phyloP scores from a whole-genome alignment of 768 basidiomycete genomes.

The Omphalotus guepiniiformis region DNA sequence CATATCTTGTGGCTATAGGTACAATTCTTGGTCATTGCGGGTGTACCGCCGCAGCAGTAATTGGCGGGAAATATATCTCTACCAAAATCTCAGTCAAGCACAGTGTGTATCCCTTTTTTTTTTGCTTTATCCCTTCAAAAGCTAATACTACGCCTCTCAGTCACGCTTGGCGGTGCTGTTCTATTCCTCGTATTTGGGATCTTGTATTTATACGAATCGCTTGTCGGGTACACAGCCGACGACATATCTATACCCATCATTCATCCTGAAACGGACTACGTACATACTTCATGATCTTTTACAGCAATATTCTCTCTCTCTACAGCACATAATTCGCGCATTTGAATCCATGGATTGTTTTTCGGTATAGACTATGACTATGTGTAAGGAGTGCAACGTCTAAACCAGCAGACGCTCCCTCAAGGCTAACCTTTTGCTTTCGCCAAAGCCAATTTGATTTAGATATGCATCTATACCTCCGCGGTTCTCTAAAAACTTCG shows the following conservation, averaged over 20 bases:
- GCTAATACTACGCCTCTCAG: conserved; percentile 30
- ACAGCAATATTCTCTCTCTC: not conserved
- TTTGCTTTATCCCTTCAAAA: conserved; percentile 7
- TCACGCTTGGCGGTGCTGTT: conserved; percentile 76
- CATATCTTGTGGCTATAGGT: conserved; percentile 86
- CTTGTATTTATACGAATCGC: conserved; percentile 71
- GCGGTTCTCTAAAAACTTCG: conserved; percentile 14
- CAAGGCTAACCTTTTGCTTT: not conserved
- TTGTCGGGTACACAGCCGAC: conserved; percentile 15
- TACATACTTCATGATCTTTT: not conserved
- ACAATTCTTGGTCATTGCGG: conserved; percentile 85
- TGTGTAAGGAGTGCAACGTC: not conserved
- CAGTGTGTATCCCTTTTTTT: conserved; percentile 45
- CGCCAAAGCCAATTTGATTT: conserved; percentile 14
- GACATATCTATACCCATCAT: conserved; percentile 10
- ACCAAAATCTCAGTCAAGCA: conserved; percentile 95
- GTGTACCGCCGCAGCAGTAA: conserved; percentile 86
- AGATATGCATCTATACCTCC: conserved; percentile 16
- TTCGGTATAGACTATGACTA: not conserved
- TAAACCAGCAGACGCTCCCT: not conserved
- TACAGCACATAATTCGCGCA: not conserved
- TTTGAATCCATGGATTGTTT: not conserved
- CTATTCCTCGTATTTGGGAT: conserved; percentile 84
- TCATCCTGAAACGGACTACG: not conserved
- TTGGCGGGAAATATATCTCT: conserved; percentile 90